These are phyloP conservation scores for Sechiopsis laciniata DNA, from an alignment of 306 rosid genomes.

Conservation along the genomic window DNA sequence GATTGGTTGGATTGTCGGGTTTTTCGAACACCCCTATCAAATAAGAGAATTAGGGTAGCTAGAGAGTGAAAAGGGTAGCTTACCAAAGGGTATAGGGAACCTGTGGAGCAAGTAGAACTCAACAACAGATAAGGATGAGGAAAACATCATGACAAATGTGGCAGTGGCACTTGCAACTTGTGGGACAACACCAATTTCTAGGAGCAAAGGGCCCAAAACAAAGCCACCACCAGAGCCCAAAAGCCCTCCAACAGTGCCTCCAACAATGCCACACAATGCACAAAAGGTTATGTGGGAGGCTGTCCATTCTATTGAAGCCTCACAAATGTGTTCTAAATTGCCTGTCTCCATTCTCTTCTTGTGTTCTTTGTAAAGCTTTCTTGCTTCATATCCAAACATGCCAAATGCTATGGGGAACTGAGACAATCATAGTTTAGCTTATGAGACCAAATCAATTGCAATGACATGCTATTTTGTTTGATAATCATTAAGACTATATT, in stretches of 20 bases:
- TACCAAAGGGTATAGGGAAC: slow-evolving; percentile 86
- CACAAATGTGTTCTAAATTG: slow-evolving; percentile 52
- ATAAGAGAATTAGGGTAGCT: neutral
- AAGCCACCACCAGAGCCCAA: slow-evolving; percentile 93
- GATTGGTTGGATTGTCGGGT: no score
- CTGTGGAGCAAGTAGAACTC: slow-evolving; percentile 82
- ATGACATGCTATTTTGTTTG: neutral
- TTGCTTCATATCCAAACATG: slow-evolving; percentile 71
- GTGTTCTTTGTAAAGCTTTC: slow-evolving; percentile 56
- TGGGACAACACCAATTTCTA: slow-evolving; percentile 87
- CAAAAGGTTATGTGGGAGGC: slow-evolving; percentile 54
- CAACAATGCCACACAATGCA: slow-evolving; percentile 66
- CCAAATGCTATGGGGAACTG: slow-evolving; percentile 68
- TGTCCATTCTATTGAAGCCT: slow-evolving; percentile 83
- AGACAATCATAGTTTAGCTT: slow-evolving; percentile 1
- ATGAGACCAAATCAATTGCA: neutral
- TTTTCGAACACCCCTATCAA: no score
- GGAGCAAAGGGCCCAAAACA: slow-evolving; percentile 76
- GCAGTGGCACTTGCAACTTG: slow-evolving; percentile 96
- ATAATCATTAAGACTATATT: no score
- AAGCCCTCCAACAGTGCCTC: slow-evolving; percentile 78
- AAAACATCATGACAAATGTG: slow-evolving; percentile 85
- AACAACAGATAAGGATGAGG: slow-evolving; percentile 71
- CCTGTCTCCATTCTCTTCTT: slow-evolving; percentile 57
- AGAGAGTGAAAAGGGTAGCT: neutral